These are phyloP conservation scores for Pyricularia grisea DNA, from an alignment of 2,329 filamentous ascomycete genomes.

Conservation along the genomic window DNA sequence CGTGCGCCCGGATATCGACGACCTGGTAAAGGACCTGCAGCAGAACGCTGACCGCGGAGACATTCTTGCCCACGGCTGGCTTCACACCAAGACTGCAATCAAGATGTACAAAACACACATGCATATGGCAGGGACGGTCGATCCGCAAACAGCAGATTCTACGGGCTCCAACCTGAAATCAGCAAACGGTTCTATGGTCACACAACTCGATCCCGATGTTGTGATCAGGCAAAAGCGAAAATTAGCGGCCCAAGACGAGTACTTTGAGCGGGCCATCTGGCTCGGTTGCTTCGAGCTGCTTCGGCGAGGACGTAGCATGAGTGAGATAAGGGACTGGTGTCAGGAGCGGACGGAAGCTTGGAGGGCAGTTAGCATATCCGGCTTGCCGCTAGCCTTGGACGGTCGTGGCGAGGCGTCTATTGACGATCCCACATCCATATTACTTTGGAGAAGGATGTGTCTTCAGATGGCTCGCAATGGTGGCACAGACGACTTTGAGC, in stretches of 20 bases:
- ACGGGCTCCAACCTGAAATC: constrained; percentile 46
- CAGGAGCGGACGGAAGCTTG: constrained; percentile 77
- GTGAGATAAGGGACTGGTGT: constrained; percentile 77
- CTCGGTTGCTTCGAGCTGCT: constrained; percentile 90
- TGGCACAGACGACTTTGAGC: constrained; percentile 67
- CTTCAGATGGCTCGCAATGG: constrained; percentile 61
- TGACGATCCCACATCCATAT: constrained; percentile 34
- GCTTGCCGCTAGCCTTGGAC: constrained; percentile 48
- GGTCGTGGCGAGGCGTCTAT: constrained; percentile 25
- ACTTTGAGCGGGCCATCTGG: constrained; percentile 87
- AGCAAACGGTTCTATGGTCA: constrained; percentile 60
- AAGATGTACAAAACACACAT: constrained; percentile 81
- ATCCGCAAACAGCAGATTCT: constrained; percentile 49
- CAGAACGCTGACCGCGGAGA: constrained; percentile 69
- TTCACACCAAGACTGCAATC: constrained; percentile 82
- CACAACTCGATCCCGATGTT: constrained; percentile 87
- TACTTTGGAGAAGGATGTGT: constrained; percentile 73
- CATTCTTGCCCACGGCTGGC: constrained; percentile 80
- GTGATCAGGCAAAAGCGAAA: constrained; percentile 65
- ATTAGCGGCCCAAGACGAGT: constrained; percentile 75
- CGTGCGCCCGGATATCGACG: constrained; percentile 61
- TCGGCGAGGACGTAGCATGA: constrained; percentile 67
- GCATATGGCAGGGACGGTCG: constrained; percentile 54
- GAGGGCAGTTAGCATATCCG: constrained; percentile 76
- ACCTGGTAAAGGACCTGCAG: constrained; percentile 67